A percentile compares a stretch with the other conserved stretches of the same genome.
phyloP scores from a whole-genome alignment of 495 filamentous ascomycete species.

The Apodospora peruviana region DNA sequence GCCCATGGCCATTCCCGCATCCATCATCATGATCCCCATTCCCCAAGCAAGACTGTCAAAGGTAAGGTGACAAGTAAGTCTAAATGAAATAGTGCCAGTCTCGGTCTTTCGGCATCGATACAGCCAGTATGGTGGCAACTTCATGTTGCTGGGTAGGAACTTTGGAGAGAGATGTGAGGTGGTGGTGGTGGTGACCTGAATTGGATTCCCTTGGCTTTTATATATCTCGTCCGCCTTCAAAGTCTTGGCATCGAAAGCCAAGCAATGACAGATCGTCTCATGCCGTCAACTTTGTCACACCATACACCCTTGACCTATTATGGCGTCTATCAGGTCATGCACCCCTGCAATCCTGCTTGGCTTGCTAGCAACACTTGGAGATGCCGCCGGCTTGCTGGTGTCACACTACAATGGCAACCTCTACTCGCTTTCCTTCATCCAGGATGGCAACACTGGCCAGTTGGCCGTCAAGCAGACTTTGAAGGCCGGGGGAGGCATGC shows the following conservation, averaged over 20 bases:
- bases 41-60: too few species aligned
- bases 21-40: too few species aligned
- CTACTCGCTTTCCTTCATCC: conserved; percentile 26
- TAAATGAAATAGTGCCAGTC: too few species aligned
- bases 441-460: conserved; percentile 12
- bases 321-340: conserved; percentile 23
- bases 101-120: too few species aligned
- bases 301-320: not conserved
- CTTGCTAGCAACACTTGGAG: conserved; percentile 19
- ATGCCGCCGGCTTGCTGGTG: conserved; percentile 24
- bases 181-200: too few species aligned
- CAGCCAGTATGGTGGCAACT: too few species aligned
- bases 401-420: conserved; percentile 35
- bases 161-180: too few species aligned
- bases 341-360: conserved; percentile 21
- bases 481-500: conserved; percentile 25
- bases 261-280: not conserved
- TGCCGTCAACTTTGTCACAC: not conserved
- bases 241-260: too few species aligned
- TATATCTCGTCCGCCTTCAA: not conserved
- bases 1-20: too few species aligned
- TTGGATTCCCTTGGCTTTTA: too few species aligned
- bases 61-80: too few species aligned
- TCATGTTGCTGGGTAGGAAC: too few species aligned
- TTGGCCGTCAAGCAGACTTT: conserved; percentile 17